Conservation (phyloP, 148 eudicot species). For the Bassia scoparia region DNA sequence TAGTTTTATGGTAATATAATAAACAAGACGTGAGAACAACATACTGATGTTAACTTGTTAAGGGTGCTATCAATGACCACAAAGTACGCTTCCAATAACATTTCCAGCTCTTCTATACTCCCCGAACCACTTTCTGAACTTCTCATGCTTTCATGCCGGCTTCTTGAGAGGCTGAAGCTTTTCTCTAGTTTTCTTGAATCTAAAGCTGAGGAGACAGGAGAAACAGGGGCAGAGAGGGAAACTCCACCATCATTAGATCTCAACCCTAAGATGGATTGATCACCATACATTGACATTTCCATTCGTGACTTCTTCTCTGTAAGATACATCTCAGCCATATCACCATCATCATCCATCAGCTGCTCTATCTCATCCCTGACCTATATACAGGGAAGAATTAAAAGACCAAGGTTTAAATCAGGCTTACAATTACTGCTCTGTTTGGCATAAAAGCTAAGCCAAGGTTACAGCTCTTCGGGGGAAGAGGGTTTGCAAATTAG, state of each 20-base stretch:
- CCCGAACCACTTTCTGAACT: conserved; percentile 73
- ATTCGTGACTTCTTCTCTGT: conserved; percentile 84
- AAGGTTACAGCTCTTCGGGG: neutral
- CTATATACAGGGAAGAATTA: conserved; percentile 32
- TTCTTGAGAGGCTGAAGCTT: conserved; percentile 76
- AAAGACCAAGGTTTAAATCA: neutral
- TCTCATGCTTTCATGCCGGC: conserved; percentile 79
- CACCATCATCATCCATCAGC: conserved; percentile 99
- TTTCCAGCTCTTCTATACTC: conserved; percentile 87
- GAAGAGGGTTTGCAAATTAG: neutral
- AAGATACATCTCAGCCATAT: conserved; percentile 99
- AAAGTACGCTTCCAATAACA: conserved; percentile 97
- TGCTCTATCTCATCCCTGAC: conserved; percentile 99
- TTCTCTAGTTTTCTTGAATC: conserved; percentile 70
- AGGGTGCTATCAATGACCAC: conserved; percentile 94
- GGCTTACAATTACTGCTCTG: neutral
- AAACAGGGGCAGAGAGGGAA: conserved; percentile 83
- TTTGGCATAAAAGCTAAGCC: neutral
- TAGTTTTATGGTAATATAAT: conserved; percentile 17
- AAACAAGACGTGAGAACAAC: conserved; percentile 2
- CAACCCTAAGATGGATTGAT: conserved; percentile 63
- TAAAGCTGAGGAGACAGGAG: conserved; percentile 84
- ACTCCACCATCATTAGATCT: conserved; percentile 61
- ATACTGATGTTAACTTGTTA: conserved; percentile 91
- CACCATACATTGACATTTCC: conserved; percentile 68